These are phyloP conservation scores for Leavenworthia alabamica DNA, from an alignment of 345 rosid genomes.

Conservation along the genomic window DNA sequence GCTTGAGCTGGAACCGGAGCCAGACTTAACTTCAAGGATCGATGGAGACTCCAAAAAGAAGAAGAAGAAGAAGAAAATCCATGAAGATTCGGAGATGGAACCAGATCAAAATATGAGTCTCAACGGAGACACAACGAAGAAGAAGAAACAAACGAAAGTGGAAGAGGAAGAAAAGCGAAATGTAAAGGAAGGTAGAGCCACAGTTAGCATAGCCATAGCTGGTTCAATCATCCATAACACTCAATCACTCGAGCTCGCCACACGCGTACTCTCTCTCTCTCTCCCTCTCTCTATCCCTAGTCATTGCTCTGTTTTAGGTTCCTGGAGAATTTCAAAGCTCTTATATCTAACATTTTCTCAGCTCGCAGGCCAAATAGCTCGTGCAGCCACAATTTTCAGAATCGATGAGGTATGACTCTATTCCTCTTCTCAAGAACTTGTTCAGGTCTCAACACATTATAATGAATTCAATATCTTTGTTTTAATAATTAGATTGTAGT, in stretches of 20 bases:
- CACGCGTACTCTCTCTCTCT: slow-evolving; percentile 56
- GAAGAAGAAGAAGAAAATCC: slow-evolving; percentile 21
- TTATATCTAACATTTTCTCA: too few species aligned
- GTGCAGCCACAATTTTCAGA: slow-evolving; percentile 82
- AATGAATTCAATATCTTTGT: background rate
- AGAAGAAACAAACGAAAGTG: slow-evolving; percentile 40
- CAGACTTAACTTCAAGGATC: slow-evolving; percentile 12
- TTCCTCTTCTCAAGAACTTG: background rate
- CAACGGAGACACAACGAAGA: slow-evolving; percentile 34
- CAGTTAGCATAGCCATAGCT: slow-evolving; percentile 78
- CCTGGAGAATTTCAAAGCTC: too few species aligned
- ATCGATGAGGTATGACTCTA: slow-evolving; percentile 71
- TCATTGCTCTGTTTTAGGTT: too few species aligned
- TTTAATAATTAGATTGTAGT: slow-evolving; percentile 61
- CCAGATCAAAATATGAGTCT: slow-evolving; percentile 18
- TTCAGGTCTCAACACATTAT: too few species aligned
- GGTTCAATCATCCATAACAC: slow-evolving; percentile 94
- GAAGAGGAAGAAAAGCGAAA: slow-evolving; percentile 15
- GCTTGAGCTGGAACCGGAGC: slow-evolving; percentile 17
- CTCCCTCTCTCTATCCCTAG: too few species aligned
- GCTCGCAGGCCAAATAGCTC: slow-evolving; percentile 94
- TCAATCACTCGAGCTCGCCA: slow-evolving; percentile 90
- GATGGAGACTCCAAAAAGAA: background rate
- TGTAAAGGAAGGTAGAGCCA: slow-evolving; percentile 32
- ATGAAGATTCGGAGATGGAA: slow-evolving; percentile 3